Evolutionary conservation across 2,329 filamentous ascomycete genomes (phyloP), one percentile per base, ranked within the genome.

Genomic region (Grosmannia penicillata): DNA sequence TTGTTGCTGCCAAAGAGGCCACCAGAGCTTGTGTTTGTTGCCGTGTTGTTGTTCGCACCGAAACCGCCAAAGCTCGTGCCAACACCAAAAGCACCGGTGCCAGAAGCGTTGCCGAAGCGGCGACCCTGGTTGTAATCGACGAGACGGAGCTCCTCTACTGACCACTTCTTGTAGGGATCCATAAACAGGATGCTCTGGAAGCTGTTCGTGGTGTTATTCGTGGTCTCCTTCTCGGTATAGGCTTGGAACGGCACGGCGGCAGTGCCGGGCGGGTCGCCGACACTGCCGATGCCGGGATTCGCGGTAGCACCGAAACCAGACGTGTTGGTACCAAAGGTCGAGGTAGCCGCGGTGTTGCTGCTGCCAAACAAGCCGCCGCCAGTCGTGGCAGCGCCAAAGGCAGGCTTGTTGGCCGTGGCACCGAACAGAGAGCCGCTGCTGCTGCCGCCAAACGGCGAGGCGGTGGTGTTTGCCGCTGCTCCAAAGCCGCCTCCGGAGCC

Each of bases 91-190:
- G 81, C 82, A 42, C 86, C 86, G 47, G 86, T 81, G 23, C 84
- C 85, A 44, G 80, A 84, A 30, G 72, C 70, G 57, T 89, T 93
- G 25, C 87, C 91, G 54, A 74, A 84, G 38, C 80, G 79, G 42
- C 87, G 77, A 36, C 87, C 87, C 57, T 87, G 82, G 42, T 78
- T 73, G 56, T 98, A 98, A 58, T 98, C 91, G 33, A 76, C 84
- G 44, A 93, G 59, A 52, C 83, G 71, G 38, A 91, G 61, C 56
- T 91, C 80, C 50, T 83, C 91, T n/a, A 83, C 74, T 9, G 89
- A 95, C 65, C 81, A 96, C 55, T 91, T 93, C 56, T 78, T 78
- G 62, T 89, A 93, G 2, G 80, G 72, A 19, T 78, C 75, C 60
- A 82, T 78, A 56, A 89, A 86, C 18, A 79, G 63, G 40, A 93